Conservation (phyloP, 2,329 filamentous ascomycete species). For the Zalaria obscura region DNA sequence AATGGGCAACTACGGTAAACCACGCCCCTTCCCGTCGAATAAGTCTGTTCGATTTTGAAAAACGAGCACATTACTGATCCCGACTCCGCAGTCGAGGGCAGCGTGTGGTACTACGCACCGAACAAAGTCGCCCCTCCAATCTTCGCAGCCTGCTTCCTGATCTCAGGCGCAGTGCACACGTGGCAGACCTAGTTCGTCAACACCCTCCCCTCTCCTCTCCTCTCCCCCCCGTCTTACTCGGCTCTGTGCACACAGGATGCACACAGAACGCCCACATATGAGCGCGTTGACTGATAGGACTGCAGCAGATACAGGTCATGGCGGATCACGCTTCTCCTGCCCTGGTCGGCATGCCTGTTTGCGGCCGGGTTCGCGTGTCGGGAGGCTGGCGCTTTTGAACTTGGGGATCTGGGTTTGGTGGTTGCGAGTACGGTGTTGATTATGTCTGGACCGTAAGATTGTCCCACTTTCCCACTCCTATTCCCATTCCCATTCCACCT, state of each 20-base stretch:
- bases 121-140: constrained; percentile 5
- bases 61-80: too few species aligned
- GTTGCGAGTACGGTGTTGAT: constrained; percentile 20
- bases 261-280: background rate
- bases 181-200: constrained; percentile 3
- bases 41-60: too few species aligned
- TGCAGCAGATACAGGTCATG: constrained; percentile 19
- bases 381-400: constrained; percentile 37
- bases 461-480: background rate
- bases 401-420: constrained; percentile 21
- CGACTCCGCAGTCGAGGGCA: constrained; percentile 2
- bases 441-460: constrained; percentile 22
- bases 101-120: constrained; percentile 5
- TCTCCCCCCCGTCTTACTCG: too few species aligned
- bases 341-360: constrained; percentile 42
- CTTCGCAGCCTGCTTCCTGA: constrained; percentile 2
- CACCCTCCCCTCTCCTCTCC: background rate
- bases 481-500: background rate
- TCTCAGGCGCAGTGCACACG: constrained; percentile 1
- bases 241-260: too few species aligned
- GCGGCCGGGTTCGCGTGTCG: constrained; percentile 39
- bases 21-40: too few species aligned
- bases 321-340: constrained; percentile 39
- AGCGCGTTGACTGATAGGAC: background rate
- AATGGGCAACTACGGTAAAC: too few species aligned